These are phyloP conservation scores for Chenopodium album DNA, from an alignment of 148 eudicot genomes.

Conservation along the genomic window DNA sequence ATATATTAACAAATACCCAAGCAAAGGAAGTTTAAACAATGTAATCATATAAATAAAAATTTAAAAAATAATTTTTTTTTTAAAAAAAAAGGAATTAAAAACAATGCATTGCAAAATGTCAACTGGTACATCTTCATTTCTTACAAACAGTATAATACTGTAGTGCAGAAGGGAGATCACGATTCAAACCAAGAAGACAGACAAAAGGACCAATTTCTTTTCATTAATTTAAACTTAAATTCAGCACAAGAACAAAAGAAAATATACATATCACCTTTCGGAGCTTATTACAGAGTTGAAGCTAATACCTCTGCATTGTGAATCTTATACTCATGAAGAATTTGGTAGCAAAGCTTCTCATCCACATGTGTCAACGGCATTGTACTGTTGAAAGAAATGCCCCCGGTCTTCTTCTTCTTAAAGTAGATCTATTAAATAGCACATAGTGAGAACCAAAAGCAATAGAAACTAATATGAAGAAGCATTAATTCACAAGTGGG, in stretches of 20 bases:
- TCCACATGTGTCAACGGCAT: slow-evolving; percentile 80
- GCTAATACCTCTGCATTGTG: slow-evolving; percentile 92
- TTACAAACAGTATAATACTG: neutral
- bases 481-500: neutral
- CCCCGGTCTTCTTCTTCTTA: slow-evolving; percentile 98
- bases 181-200: neutral
- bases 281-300: slow-evolving; percentile 1
- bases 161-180: neutral
- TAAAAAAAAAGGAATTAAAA: neutral
- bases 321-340: slow-evolving; percentile 95
- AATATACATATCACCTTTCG: neutral
- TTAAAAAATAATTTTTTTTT: no score
- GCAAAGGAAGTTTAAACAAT: neutral
- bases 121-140: neutral
- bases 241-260: neutral
- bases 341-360: slow-evolving; percentile 99
- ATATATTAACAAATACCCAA: neutral
- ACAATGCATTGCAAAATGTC: neutral
- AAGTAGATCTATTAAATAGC: slow-evolving; percentile 72
- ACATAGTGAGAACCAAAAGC: slow-evolving; percentile 15
- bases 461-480: slow-evolving; percentile 10
- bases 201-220: neutral
- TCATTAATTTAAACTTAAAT: neutral
- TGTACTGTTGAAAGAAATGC: slow-evolving; percentile 96
- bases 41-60: no score